Conservation (phyloP, 176 grass and related monocot species). For the Zea luxurians region DNA sequence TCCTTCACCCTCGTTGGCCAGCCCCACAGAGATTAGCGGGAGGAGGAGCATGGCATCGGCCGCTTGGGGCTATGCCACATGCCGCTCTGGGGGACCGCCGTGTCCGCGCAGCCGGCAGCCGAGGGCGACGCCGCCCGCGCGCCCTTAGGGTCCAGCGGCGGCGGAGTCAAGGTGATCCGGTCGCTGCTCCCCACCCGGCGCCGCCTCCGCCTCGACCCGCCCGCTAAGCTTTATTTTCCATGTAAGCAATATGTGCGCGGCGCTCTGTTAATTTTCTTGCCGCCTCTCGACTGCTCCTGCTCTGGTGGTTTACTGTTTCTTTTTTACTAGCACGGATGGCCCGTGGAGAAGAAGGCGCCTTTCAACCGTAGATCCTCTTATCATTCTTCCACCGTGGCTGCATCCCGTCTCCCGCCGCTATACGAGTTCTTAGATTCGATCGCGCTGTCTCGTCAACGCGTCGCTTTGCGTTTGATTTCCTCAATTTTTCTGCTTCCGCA, state of each 20-base stretch:
- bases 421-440: constrained; percentile 24
- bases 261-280: no score
- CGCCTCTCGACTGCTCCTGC: background rate
- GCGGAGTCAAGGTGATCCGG: constrained; percentile 53
- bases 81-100: constrained; percentile 47
- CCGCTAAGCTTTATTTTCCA: constrained; percentile 88
- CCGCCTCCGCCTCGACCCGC: constrained; percentile 85
- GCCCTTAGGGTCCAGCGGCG: constrained; percentile 14
- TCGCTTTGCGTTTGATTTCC: background rate
- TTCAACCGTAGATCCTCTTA: no score
- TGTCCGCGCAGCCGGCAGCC: constrained; percentile 27
- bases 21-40: no score
- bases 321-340: background rate
- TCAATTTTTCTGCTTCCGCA: background rate
- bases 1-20: no score
- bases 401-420: no score
- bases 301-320: background rate
- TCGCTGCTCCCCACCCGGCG: constrained; percentile 82
- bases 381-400: background rate
- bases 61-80: constrained; percentile 36
- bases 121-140: constrained; percentile 32
- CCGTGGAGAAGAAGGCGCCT: background rate
- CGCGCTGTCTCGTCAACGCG: background rate
- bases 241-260: constrained; percentile 54
- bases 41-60: background rate